phyloP scores from a whole-genome alignment of 2,329 filamentous ascomycete genomes.

The Simplicillium sp. region DNA sequence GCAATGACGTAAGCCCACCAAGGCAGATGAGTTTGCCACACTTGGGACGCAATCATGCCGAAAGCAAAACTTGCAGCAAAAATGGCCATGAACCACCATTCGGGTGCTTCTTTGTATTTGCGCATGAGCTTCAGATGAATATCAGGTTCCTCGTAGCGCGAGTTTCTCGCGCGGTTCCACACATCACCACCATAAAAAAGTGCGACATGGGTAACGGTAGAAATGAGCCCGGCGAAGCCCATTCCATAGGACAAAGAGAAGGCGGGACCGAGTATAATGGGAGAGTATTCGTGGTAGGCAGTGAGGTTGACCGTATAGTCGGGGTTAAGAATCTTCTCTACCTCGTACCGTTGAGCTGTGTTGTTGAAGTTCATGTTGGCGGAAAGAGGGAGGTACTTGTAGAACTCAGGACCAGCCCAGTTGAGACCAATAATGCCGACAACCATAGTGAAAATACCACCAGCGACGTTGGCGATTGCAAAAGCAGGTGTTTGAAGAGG shows the following conservation, averaged over 20 bases:
- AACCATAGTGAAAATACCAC: constrained; percentile 40
- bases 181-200: constrained; percentile 45
- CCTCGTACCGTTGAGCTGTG: constrained; percentile 46
- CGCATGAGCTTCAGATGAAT: constrained; percentile 45
- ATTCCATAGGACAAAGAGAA: constrained; percentile 47
- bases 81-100: constrained; percentile 47
- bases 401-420: constrained; percentile 38
- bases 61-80: constrained; percentile 39
- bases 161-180: constrained; percentile 18
- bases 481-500: constrained; percentile 51
- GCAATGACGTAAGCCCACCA: constrained; percentile 32
- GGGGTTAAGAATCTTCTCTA: constrained; percentile 40
- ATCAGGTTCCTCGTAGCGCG: constrained; percentile 32
- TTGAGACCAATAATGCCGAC: constrained; percentile 42
- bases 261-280: constrained; percentile 42
- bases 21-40: constrained; percentile 29
- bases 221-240: constrained; percentile 44
- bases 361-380: constrained; percentile 50
- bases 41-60: constrained; percentile 23
- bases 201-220: constrained; percentile 40
- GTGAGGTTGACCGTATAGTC: constrained; percentile 42
- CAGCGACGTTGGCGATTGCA: constrained; percentile 48
- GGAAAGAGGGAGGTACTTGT: constrained; percentile 46
- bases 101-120: constrained; percentile 43
- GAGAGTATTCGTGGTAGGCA: constrained; percentile 49